Evolutionary conservation across 768 basidiomycete genomes (phyloP).

Genomic region (Tricholoma saponaceum): DNA sequence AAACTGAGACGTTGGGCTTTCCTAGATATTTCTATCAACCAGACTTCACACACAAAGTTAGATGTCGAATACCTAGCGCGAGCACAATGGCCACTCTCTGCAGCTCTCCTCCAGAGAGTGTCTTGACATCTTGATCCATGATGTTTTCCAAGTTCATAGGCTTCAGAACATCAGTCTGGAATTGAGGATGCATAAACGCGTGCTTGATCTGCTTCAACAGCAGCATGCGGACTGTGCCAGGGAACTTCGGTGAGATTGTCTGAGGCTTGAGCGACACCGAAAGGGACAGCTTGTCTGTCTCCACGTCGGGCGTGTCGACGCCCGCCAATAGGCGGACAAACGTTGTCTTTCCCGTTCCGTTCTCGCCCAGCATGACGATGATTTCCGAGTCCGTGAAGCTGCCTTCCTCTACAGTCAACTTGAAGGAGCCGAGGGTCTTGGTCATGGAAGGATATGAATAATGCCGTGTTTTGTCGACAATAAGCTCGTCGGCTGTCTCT

Average conservation of each 20-base stretch:
- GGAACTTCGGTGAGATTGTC: slow-evolving; percentile 97
- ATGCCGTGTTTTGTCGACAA: slow-evolving; percentile 82
- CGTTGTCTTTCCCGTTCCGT: slow-evolving; percentile 98
- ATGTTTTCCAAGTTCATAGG: slow-evolving; percentile 94
- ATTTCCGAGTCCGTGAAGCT: slow-evolving; percentile 99
- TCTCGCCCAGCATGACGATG: slow-evolving; percentile 98
- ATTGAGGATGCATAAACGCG: slow-evolving; percentile 99
- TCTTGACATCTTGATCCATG: slow-evolving; percentile 98
- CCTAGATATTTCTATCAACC: slow-evolving; percentile 28
- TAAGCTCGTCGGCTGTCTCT: slow-evolving; percentile 89
- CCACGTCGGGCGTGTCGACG: slow-evolving; percentile 78
- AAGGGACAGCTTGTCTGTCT: slow-evolving; percentile 77
- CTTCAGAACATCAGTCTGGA: slow-evolving; percentile 97
- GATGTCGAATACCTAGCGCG: slow-evolving; percentile 59
- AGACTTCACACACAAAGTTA: neutral
- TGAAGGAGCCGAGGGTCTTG: slow-evolving; percentile 94
- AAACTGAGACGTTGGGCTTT: slow-evolving; percentile 80
- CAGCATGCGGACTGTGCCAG: slow-evolving; percentile 93
- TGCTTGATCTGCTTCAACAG: slow-evolving; percentile 91
- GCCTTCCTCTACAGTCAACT: slow-evolving; percentile 87
- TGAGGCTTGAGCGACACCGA: slow-evolving; percentile 97
- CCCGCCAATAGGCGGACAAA: slow-evolving; percentile 95
- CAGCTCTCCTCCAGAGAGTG: slow-evolving; percentile 95
- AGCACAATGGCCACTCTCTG: slow-evolving; percentile 97
- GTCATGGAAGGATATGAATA: slow-evolving; percentile 95